Base-by-base conservation (phyloP, 2,329 filamentous ascomycete genomes). In the Fusarium sp. region DNA sequence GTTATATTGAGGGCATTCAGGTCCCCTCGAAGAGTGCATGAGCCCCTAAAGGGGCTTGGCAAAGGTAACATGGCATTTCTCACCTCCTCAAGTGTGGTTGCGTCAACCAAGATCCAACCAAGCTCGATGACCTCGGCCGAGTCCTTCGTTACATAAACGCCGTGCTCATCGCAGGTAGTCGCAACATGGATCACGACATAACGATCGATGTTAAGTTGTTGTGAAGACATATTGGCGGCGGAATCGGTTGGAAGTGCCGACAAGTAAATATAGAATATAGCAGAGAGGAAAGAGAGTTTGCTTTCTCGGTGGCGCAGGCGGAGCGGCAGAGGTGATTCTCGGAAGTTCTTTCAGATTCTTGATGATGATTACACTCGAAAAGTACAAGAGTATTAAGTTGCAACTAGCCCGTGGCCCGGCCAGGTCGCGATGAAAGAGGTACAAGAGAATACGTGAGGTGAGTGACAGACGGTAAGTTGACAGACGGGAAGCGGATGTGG, bases 121-220 rank as follows among this genome's bases (percentile, higher is more conserved):
- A 99, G 87, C 87, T 99, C 96, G 81, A 99, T 99, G 72, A 99
- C 96, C 84, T 99, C 96, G 67, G 96, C 96, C 62, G 96, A 98
- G 82, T 99, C 96, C 83, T 98, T 98, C 63, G 96, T 99, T 62
- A 99, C 96, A 81, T 99, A 99, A 71, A 99, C 96, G 68, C 96
- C 96, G 82, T 99, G 96, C 81, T 99, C 96, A 81, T 99, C 96
- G 82, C 96, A 99, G 73, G 96, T 99, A 35, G 96, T 99, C 69
- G 96, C 96, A 77, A 98, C 95, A 82, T 99, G 96, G 79, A 98
- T 97, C 77, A 99, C 93, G 71, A 97, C 92, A 82, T 97, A 99
- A 80, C 95, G 92, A 84, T 99, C 96, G 82, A 97, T 88, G 82
- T 91, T 91, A 73, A 90, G 86, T 68, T 78, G 78, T 72, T 80